Evolutionary conservation across 306 rosid species (phyloP).

Genomic region (Rubus parviflorus): DNA sequence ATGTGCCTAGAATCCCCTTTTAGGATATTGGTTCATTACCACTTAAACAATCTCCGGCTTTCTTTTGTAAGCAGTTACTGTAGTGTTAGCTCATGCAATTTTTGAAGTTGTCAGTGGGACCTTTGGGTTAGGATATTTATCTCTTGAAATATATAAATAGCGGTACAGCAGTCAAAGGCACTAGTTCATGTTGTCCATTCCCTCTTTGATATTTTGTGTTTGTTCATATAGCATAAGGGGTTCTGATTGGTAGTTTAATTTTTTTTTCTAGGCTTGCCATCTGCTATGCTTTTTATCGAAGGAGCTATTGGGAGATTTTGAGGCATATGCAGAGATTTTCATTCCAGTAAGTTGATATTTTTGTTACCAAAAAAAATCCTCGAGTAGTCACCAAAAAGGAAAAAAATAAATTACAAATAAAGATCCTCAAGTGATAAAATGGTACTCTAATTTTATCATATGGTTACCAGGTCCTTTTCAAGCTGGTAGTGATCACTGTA

Average conservation of each 20-base stretch:
- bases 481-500: constrained; percentile 99
- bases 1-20: not conserved
- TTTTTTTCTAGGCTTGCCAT: constrained; percentile 77
- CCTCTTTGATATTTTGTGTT: constrained; percentile 9
- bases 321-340: constrained; percentile 83
- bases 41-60: not conserved
- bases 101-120: constrained; percentile 15
- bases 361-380: constrained; percentile 10
- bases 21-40: constrained; percentile 16
- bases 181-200: not conserved
- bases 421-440: not conserved
- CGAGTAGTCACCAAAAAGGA: not conserved
- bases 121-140: not conserved
- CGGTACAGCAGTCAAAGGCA: not conserved
- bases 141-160: constrained; percentile 4
- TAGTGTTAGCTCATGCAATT: not conserved
- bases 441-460: constrained; percentile 34
- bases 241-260: not conserved
- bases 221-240: not conserved
- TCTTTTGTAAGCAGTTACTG: not conserved
- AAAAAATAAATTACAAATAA: not conserved
- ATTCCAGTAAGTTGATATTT: constrained; percentile 79
- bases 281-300: constrained; percentile 85
- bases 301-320: constrained; percentile 96
- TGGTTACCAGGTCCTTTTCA: constrained; percentile 89